Evolutionary conservation across 2,329 filamentous ascomycete genomes (phyloP), one percentile per base, ranked within the genome.

Genomic region (Rutstroemia sp.): DNA sequence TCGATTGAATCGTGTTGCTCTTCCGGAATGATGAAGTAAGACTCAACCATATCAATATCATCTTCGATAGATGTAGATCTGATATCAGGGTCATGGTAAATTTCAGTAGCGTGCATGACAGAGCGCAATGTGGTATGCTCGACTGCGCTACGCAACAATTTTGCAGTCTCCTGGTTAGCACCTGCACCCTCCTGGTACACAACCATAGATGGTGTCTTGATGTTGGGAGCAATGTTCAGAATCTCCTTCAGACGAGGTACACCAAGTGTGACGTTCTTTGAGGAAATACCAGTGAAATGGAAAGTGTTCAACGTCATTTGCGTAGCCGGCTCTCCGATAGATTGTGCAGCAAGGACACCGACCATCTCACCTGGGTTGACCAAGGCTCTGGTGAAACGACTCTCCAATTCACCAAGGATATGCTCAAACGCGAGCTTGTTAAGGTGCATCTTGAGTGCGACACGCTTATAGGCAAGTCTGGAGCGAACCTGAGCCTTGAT

Each of bases 241-340:
- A 99, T 99, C 76, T 99, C 94, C 81, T 99, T 99, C 50, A 99
- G 83, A 84, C 94, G 92, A 45, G 94, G 94, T 45, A 99, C 94
- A 90, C 94, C 94, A 49, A 99, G 86, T 0, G 94, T 99, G 55
- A 99, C 92, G 79, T 99, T 99, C 86, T 99, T 99, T 23, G 92
- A 96, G 39, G 95, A 96, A 59, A 99, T 91, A 96, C 94, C 94
- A 73, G 94, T 92, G 73, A 99, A 99, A 79, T 99, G 94, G 87
- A 99, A 99, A 23, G 94, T 99, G 76, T 99, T 99, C 59, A 99
- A 77, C 1, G 94, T 99, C 94, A 99, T 99, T 78, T 99, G 94
- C 1, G 94, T 99, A 21, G 94, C 95, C 42, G 94, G 94, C 73
- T 99, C 94, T 76, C 94, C 94, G 70, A 99, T 99, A 34, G 94